Evolutionary conservation across 1,284 basidiomycete genomes (phyloP), one percentile per base, ranked within the genome.

Genomic region (Rhodotorula sp.): DNA sequence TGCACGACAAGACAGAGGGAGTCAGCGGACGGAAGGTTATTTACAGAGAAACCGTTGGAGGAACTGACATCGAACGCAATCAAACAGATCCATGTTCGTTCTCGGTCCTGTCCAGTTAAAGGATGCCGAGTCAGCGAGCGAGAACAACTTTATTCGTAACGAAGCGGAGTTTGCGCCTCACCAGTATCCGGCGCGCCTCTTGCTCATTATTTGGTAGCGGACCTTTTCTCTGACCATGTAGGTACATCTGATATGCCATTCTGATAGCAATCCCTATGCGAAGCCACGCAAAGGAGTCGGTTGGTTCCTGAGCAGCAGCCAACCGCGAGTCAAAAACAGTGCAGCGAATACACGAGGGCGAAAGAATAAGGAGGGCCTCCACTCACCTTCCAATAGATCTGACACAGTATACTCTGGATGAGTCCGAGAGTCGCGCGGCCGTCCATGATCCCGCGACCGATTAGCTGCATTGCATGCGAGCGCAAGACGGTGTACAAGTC

Each of bases 371-470:
- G n/a, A n/a, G n/a, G n/a, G n/a, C n/a, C n/a, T n/a, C n/a, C 10
- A 26, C 51, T 4, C n/a, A 54, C 51, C 59, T 86, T 89, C 91
- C 91, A 93, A 79, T 92, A 93, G 51, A 88, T 90, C 68, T 92
- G 83, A 75, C 89, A 89, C 18, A 89, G 87, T 79, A 91, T 89
- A 37, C 91, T 89, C 80, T 93, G 91, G 6, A 90, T 87, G 26
- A 91, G 87, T 79, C 92, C 91, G 60, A 93, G 86, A 65, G 86
- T 84, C 79, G 90, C 90, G 84, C 86, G 88, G 29, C 84, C 85
- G 72, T 91, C 88, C 22, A 86, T 84, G 4, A 90, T 89, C 67
- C 85, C 86, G 33, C 88, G 82, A 14, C 88, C 87, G 76, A 88
- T 67, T 8, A 85, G 66, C 88, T 87, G 71, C 90, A 85, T 26